Evolutionary conservation across 768 basidiomycete species (phyloP).

Genomic region (Termitomyces sp.): DNA sequence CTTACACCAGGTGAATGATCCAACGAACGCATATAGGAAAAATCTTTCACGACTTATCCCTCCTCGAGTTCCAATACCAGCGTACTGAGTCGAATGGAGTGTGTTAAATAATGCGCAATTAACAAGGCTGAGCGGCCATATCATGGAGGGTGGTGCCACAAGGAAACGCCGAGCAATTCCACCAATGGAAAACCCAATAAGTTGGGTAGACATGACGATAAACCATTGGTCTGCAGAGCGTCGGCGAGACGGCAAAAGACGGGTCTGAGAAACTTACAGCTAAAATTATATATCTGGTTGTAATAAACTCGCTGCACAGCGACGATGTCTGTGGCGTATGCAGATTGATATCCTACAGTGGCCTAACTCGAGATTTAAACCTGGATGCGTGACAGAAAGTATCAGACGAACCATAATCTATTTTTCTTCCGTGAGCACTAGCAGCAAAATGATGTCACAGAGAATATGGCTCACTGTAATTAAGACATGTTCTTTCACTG

Average conservation of each 20-base stretch:
- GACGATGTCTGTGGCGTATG: slow-evolving; percentile 69
- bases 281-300: slow-evolving; percentile 52
- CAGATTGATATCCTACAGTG: slow-evolving; percentile 49
- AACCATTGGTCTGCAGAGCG: slow-evolving; percentile 55
- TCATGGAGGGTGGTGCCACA: slow-evolving; percentile 55
- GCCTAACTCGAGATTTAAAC: slow-evolving; percentile 31
- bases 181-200: slow-evolving; percentile 76
- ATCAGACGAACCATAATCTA: slow-evolving; percentile 32
- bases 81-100: slow-evolving; percentile 61
- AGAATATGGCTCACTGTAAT: slow-evolving; percentile 32
- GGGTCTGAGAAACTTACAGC: slow-evolving; percentile 31
- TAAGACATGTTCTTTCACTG: slow-evolving; percentile 71
- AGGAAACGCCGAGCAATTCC: slow-evolving; percentile 69
- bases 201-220: slow-evolving; percentile 58
- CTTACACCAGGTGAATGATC: slow-evolving; percentile 56
- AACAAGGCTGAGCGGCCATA: slow-evolving; percentile 70
- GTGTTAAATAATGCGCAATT: slow-evolving; percentile 74
- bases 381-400: slow-evolving; percentile 6
- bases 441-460: background rate
- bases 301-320: slow-evolving; percentile 67
- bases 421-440: background rate
- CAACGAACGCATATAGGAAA: slow-evolving; percentile 55
- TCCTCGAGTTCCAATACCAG: slow-evolving; percentile 52
- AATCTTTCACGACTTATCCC: slow-evolving; percentile 67
- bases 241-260: background rate